Conservation (phyloP, 2,329 filamentous ascomycete species). For the Nemania abortiva region DNA sequence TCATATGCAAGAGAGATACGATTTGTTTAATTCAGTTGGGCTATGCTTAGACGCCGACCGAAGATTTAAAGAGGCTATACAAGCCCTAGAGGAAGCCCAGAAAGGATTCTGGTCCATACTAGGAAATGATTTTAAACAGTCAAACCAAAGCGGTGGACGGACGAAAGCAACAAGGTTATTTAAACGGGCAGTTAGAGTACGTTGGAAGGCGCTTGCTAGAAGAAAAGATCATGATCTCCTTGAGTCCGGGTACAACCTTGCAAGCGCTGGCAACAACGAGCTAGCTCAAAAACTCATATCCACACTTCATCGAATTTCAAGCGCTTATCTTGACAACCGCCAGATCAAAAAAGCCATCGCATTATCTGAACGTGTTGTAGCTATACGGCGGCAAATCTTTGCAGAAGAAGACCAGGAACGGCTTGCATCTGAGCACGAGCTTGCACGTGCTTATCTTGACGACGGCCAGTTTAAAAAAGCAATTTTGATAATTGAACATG, state of each 20-base stretch:
- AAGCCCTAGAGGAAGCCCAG: conserved; percentile 24
- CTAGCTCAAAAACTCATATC: too few relatives aligned
- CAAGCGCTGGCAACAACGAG: too few relatives aligned
- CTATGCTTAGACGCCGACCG: conserved; percentile 42
- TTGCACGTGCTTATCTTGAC: conserved; percentile 14
- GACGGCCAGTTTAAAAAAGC: not conserved
- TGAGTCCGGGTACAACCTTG: conserved; percentile 8
- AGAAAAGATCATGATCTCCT: not conserved
- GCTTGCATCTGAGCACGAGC: conserved; percentile 9
- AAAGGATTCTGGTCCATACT: not conserved
- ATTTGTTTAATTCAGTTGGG: conserved; percentile 42
- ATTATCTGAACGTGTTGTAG: conserved; percentile 14
- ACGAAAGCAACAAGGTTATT: conserved; percentile 30
- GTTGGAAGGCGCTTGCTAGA: not conserved
- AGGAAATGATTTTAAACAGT: not conserved
- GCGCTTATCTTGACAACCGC: not conserved
- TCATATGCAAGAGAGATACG: conserved; percentile 37
- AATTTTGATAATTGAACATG: conserved; percentile 9
- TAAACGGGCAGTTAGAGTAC: conserved; percentile 39
- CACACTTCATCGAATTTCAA: too few relatives aligned
- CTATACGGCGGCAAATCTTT: not conserved
- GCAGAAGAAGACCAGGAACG: not conserved
- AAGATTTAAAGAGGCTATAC: conserved; percentile 37
- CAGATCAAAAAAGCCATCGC: conserved; percentile 4
- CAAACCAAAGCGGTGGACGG: conserved; percentile 24